These are phyloP conservation scores for Castanea mollissima DNA, from an alignment of 306 rosid species.

Conservation along the genomic window DNA sequence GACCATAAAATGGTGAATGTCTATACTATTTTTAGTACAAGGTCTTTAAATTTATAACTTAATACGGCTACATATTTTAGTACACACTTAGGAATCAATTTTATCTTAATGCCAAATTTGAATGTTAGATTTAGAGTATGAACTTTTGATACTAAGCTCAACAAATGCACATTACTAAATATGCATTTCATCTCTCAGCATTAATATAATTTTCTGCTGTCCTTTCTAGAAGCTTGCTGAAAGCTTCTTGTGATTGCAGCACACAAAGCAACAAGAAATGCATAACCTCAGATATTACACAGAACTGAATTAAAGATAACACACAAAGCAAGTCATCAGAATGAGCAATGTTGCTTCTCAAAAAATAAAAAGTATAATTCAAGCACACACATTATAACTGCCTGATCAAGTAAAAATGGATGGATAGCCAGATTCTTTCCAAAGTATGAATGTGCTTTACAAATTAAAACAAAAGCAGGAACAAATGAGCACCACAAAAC, in stretches of 20 bases:
- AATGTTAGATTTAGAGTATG: background rate
- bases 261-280: background rate
- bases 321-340: background rate
- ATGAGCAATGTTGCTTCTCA: background rate
- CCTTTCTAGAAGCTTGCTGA: background rate
- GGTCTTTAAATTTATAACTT: background rate
- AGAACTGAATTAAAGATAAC: background rate
- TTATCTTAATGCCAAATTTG: background rate
- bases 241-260: background rate
- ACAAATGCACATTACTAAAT: background rate
- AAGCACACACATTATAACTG: background rate
- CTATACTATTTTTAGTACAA: background rate
- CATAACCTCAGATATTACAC: background rate
- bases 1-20: background rate
- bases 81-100: background rate
- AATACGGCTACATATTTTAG: background rate
- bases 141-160: background rate
- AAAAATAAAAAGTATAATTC: background rate
- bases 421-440: background rate
- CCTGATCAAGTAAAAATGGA: background rate
- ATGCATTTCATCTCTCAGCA: background rate
- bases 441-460: background rate
- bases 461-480: background rate
- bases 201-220: background rate
- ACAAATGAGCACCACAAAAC: background rate